phyloP scores from a whole-genome alignment of 2,329 filamentous ascomycete species.

The Chalara sp. region DNA sequence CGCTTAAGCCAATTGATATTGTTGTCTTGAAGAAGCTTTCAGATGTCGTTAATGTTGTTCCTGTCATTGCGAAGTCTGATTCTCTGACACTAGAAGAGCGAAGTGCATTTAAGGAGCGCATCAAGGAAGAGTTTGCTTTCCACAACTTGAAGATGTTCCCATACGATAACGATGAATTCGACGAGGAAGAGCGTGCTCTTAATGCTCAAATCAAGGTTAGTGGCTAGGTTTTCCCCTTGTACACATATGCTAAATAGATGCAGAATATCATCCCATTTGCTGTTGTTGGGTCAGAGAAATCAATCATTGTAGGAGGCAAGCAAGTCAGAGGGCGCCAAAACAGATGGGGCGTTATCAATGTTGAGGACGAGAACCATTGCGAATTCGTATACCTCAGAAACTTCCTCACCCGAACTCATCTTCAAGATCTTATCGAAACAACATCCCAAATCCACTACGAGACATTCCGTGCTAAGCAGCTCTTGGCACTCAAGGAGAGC shows the following conservation, averaged over 20 bases:
- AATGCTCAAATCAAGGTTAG: constrained; percentile 94
- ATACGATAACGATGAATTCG: constrained; percentile 98
- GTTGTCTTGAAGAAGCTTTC: constrained; percentile 99
- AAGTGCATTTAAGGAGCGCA: constrained; percentile 93
- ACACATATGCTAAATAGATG: not conserved
- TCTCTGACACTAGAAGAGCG: constrained; percentile 94
- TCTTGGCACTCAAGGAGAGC: constrained; percentile 96
- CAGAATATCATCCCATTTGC: constrained; percentile 94
- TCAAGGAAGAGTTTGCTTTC: constrained; percentile 99
- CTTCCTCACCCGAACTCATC: constrained; percentile 96
- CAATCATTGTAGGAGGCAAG: constrained; percentile 94
- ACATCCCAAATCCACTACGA: constrained; percentile 99
- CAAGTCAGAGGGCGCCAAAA: constrained; percentile 97
- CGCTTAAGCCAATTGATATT: constrained; percentile 98
- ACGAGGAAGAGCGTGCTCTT: constrained; percentile 88
- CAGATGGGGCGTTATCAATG: constrained; percentile 98
- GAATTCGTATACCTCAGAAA: constrained; percentile 98
- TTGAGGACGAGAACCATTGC: constrained; percentile 99
- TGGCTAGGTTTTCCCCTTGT: constrained; percentile 1
- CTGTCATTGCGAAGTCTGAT: constrained; percentile 97
- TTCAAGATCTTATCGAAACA: constrained; percentile 98
- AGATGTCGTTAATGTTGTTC: constrained; percentile 98
- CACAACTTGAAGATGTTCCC: constrained; percentile 99
- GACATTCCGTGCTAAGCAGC: constrained; percentile 98
- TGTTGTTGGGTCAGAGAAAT: constrained; percentile 96